Evolutionary conservation across 2,329 filamentous ascomycete genomes (phyloP), one percentile per base, ranked within the genome.

Genomic region (Trichoderma harzianum): DNA sequence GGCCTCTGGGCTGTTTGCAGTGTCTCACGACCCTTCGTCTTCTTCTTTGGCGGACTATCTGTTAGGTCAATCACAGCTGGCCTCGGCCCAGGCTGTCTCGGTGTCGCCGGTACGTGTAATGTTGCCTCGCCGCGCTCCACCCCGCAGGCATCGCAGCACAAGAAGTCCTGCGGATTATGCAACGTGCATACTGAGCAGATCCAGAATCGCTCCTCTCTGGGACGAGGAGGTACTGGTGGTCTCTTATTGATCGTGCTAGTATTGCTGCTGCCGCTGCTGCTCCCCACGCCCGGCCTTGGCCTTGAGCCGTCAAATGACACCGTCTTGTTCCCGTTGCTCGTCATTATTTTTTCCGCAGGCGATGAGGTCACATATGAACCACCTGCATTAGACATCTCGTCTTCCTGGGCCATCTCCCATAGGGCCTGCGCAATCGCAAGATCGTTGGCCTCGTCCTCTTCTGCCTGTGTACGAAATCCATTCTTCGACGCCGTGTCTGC

Each of bases 361-460:
- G 71, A 63, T 7, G 71, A 4, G 21, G 47, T 55, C n/a, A 51
- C 24, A 12, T 69, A 57, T 51, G 36, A 72, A 18, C 69, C 63
- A 21, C 43, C 30, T n/a, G 28, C 3, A n/a, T 47, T 65, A 16
- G 53, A 11, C 21, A 36, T 67, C 30, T 72, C 68, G n/a, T 71
- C 75, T 78, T 97, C 90, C 78, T 97, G 92, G 30, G 96, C 91
- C 21, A 97, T 84, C 77, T 98, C 95, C 84, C 93, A 94, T 36
- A 97, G 84, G 0, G 94, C 94, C 77, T 95, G 90, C 68, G 94
- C 90, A 73, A 97, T 97, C 6, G 95, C 95, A 28, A 89, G 86
- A 70, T 97, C 93, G 76, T 97, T 97, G 4, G 94, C 95, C 76
- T 94, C 91, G 70, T 97, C 94, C 79, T 97, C 93, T 75, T 97